These are phyloP conservation scores for Globisporangium splendens DNA, from an alignment of 352 stramenopile genomes.

Conservation along the genomic window DNA sequence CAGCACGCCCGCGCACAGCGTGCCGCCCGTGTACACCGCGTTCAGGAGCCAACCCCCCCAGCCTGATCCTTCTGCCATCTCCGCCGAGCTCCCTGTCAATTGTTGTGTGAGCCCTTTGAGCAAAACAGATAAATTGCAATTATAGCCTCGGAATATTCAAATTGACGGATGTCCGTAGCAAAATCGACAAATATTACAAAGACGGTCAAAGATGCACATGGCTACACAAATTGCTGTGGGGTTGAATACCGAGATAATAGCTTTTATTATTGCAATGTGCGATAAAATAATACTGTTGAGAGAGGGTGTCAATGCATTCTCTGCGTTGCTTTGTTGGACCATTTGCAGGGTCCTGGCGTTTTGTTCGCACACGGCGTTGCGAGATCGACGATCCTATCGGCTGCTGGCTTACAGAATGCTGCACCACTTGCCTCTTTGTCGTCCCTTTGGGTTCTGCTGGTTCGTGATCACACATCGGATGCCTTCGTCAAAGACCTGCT, in stretches of 20 bases:
- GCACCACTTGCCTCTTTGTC: conserved; percentile 36
- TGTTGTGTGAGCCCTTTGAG: neutral
- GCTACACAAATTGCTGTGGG: neutral
- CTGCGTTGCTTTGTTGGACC: too few relatives aligned
- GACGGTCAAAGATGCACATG: neutral
- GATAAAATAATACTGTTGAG: neutral
- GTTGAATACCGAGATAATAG: neutral
- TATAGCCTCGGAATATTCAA: too few relatives aligned
- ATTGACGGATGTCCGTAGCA: too few relatives aligned
- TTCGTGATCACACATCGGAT: conserved; percentile 89
- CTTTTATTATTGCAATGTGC: neutral
- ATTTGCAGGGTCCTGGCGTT: too few relatives aligned
- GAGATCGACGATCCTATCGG: neutral
- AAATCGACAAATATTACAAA: neutral
- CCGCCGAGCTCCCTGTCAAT: neutral
- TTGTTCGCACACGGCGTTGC: neutral
- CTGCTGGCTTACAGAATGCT: conserved; percentile 53
- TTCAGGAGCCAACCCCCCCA: conserved; percentile 59
- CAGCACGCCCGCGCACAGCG: conserved; percentile 53
- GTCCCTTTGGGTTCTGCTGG: conserved; percentile 69
- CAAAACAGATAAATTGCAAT: too few relatives aligned
- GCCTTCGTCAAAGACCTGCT: conserved; percentile 92
- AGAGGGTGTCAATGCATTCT: too few relatives aligned
- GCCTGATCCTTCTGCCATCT: conserved; percentile 37
- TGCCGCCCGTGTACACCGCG: conserved; percentile 53